These are phyloP conservation scores for Fusarium denticulatum DNA, from an alignment of 2,329 filamentous ascomycete species.

Conservation along the genomic window DNA sequence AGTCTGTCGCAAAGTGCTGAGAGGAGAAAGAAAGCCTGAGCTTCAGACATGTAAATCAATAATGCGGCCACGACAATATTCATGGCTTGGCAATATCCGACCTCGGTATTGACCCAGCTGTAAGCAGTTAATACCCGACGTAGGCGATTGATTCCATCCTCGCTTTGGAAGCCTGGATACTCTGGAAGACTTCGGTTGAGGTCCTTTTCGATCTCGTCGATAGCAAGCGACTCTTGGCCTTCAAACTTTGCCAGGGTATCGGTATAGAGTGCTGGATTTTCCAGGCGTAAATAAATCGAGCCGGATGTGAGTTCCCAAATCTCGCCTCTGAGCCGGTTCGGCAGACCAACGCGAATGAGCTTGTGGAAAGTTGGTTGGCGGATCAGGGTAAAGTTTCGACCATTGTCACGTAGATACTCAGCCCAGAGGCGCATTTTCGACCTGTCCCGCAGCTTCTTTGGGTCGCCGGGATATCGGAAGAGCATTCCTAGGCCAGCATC, in stretches of 20 bases:
- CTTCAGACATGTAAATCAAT: constrained; percentile 97
- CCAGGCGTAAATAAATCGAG: constrained; percentile 86
- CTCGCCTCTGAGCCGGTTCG: constrained; percentile 91
- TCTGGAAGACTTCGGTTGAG: constrained; percentile 95
- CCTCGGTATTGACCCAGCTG: constrained; percentile 94
- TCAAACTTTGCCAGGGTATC: constrained; percentile 87
- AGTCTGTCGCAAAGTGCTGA: constrained; percentile 92
- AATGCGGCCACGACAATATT: constrained; percentile 99
- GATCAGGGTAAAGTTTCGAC: constrained; percentile 89
- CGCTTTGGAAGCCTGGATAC: constrained; percentile 96
- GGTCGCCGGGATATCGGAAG: constrained; percentile 94
- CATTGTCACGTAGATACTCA: constrained; percentile 95
- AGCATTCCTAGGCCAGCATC: constrained; percentile 93
- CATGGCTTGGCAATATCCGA: constrained; percentile 99
- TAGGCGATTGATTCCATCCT: constrained; percentile 91
- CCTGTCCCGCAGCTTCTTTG: constrained; percentile 90
- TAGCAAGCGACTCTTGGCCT: constrained; percentile 89
- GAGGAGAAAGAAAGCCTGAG: constrained; percentile 93
- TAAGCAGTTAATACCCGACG: constrained; percentile 94
- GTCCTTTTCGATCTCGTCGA: constrained; percentile 99
- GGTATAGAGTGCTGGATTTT: constrained; percentile 83
- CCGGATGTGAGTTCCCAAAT: constrained; percentile 96
- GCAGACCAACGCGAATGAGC: constrained; percentile 92
- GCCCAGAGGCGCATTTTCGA: constrained; percentile 99
- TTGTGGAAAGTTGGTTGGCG: constrained; percentile 98